Conservation (phyloP, 2,329 filamentous ascomycete species). For the Fusarium hostae region DNA sequence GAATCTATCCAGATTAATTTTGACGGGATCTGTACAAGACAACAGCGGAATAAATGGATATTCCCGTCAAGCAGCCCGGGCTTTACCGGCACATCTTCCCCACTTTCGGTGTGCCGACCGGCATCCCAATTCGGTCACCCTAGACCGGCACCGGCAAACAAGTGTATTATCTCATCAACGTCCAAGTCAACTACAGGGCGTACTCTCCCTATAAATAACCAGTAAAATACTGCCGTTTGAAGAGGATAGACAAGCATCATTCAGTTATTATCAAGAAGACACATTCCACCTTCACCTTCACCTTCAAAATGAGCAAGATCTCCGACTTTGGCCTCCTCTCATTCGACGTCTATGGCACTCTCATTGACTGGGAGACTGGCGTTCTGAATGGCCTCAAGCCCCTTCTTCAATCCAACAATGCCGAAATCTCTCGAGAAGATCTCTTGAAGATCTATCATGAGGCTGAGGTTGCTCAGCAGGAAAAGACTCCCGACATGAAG, state of each 20-base stretch:
- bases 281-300: not conserved
- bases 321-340: constrained; percentile 60
- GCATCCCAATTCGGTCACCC: constrained; percentile 16
- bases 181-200: constrained; percentile 31
- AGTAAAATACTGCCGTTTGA: not conserved
- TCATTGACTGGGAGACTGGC: constrained; percentile 81
- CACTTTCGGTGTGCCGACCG: constrained; percentile 26
- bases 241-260: not conserved
- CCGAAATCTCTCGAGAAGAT: constrained; percentile 49
- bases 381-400: constrained; percentile 66
- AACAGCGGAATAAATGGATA: not conserved
- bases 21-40: not conserved
- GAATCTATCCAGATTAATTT: not conserved
- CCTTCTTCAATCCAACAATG: constrained; percentile 52
- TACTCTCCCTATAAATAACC: constrained; percentile 6
- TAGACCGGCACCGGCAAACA: constrained; percentile 16
- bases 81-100: constrained; percentile 4
- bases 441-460: constrained; percentile 57
- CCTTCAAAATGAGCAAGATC: constrained; percentile 31
- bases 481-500: constrained; percentile 62
- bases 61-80: not conserved
- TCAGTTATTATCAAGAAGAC: not conserved
- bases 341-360: constrained; percentile 84
- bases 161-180: constrained; percentile 5
- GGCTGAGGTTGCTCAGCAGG: constrained; percentile 63